Evolutionary conservation across 148 eudicot species (phyloP), one percentile per base, ranked within the genome.

Genomic region (Fallopia convolvulus): DNA sequence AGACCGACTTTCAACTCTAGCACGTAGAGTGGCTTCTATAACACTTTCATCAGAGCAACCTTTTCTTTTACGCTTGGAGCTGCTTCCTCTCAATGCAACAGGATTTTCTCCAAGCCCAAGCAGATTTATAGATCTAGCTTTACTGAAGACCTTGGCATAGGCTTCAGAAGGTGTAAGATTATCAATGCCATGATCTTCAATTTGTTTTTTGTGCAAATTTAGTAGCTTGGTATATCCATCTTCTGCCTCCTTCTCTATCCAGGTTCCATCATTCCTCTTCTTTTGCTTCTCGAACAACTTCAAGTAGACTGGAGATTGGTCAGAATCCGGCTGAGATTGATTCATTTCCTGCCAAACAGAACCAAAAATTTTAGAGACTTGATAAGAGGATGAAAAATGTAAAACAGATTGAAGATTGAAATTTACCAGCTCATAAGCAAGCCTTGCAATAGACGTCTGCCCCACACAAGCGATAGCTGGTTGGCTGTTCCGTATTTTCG

Each of bases 71-170:
- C 66, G 75, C 33, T 30, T 61, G 21, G 44, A 26, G 48, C 72
- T 68, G 74, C 72, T 10, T 33, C 61, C 41, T 8, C 58, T 50
- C 58, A 71, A 78, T 75, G 82, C 44, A 82, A 61, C 33, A 40
- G 48, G 74, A 15, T 47, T 47, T 52, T 53, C 49, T 71, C 58
- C 77, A 33, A 61, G 33, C 72, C 33, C 46, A 47, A 53, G 9
- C 20, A 75, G 58, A 65, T 20, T 49, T 72, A n/a, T 39, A 56
- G 72, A 56, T 20, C 6, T 44, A 58, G 72, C 72, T 33, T 32
- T 68, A 68, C 44, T 7, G 44, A 68, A 68, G 10, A 36, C 21
- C 36, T 33, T 14, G 72, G 72, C 20, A 36, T 33, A 68, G 39
- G 72, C 72, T 68, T 68, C 72, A 68, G 72, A 0, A 14, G 72